Base-by-base conservation (phyloP, 169 alveolate species). In the Cryptosporidium viatorum region DNA sequence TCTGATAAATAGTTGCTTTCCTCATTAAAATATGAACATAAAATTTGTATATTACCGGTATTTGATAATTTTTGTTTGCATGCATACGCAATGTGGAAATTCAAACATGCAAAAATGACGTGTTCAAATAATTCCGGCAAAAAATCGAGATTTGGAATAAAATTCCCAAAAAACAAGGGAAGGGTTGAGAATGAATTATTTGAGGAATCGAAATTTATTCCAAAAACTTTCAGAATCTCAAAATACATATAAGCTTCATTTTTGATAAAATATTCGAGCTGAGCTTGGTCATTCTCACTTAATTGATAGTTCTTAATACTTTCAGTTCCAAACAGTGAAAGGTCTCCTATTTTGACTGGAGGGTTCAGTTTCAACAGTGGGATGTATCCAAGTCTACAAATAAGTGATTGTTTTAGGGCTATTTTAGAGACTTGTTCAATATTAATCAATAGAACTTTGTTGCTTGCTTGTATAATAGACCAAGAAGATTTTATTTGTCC, bases 151-250 rank as follows among this genome's bases (percentile, higher is more conserved):
- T 80, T 65, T 59, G 89, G 89, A 8, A 80, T n/a, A 8, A 26
- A 62, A 35, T 65, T 65, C 10, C 89, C 89, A 80, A 80, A 59
- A 41, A 74, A 80, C 21, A 80, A 31, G 16, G 89, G 89, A 50
- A 80, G 62, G 3, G 89, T 80, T 23, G 59, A 37, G 29, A 80
- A 37, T 2, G 73, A 37, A 14, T 26, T 60, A n/a, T 60, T 41
- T 10, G 31, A 58, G 10, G 52, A 35, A 23, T 80, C 26, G 16
- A 62, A 31, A 48, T 80, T 41, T 18, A 80, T 65, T 16, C 89
- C 89, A 60, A 80, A 26, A 4, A 60, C 23, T 65, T 59, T 62
- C 26, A 65, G 70, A 39, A 48, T 23, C 1, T 39, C 59, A 7
- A 37, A 65, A 39, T 59, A 80, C 23, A 23, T n/a, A 39, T 18